Conservation (phyloP, 345 rosid species). For the Pseudoturritis turrita region DNA sequence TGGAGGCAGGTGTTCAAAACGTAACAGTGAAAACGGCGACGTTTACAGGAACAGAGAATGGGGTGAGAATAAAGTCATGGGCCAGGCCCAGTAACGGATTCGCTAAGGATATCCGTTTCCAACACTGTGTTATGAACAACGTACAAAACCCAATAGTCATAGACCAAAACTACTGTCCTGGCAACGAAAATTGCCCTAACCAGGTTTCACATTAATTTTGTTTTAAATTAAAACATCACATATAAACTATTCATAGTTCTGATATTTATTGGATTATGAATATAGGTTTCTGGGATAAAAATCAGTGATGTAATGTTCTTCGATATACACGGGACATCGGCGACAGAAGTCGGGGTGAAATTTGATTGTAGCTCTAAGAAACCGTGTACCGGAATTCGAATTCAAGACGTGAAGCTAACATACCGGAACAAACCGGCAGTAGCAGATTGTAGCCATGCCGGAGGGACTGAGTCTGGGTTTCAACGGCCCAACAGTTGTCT, state of each 20-base stretch:
- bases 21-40: constrained; percentile 39
- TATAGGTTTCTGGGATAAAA: constrained; percentile 52
- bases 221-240: neutral
- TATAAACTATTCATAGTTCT: neutral
- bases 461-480: constrained; percentile 42
- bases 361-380: constrained; percentile 50
- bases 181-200: constrained; percentile 32
- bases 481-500: constrained; percentile 41
- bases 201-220: constrained; percentile 14
- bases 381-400: constrained; percentile 49
- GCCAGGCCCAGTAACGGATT: constrained; percentile 54
- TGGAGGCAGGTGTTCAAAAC: constrained; percentile 48
- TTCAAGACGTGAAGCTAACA: constrained; percentile 50
- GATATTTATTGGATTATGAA: neutral
- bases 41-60: constrained; percentile 42
- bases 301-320: constrained; percentile 48
- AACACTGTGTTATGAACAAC: constrained; percentile 33
- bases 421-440: constrained; percentile 39
- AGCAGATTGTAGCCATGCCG: constrained; percentile 53
- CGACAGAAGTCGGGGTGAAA: constrained; percentile 51
- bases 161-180: constrained; percentile 63
- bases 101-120: constrained; percentile 39
- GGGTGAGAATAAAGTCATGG: constrained; percentile 64
- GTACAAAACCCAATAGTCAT: constrained; percentile 53
- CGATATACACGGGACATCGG: constrained; percentile 59